These are phyloP conservation scores for Aspergillus bertholletiae DNA, from an alignment of 495 filamentous ascomycete genomes.

Conservation along the genomic window DNA sequence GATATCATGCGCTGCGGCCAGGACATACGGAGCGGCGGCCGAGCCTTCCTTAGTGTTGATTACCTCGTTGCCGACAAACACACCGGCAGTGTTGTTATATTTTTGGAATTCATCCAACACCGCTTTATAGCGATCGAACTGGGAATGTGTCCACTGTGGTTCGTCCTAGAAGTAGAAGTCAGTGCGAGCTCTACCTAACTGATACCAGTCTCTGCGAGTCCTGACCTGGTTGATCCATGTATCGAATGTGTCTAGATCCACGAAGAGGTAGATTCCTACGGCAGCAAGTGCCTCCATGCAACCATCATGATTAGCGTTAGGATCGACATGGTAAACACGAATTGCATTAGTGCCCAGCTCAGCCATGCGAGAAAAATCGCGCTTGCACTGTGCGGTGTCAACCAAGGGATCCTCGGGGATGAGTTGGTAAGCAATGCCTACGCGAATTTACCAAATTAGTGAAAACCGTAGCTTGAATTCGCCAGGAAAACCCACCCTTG, in stretches of 20 bases:
- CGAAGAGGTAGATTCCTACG: conserved; percentile 74
- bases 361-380: conserved; percentile 75
- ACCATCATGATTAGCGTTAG: conserved; percentile 63
- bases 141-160: conserved; percentile 66
- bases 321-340: conserved; percentile 85
- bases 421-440: conserved; percentile 71
- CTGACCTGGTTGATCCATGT: conserved; percentile 73
- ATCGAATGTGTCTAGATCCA: conserved; percentile 81
- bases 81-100: conserved; percentile 76
- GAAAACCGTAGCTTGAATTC: neutral
- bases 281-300: conserved; percentile 68
- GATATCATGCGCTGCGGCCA: conserved; percentile 75
- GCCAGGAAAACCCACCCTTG: conserved; percentile 53
- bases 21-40: conserved; percentile 72
- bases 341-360: conserved; percentile 79
- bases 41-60: conserved; percentile 55
- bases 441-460: conserved; percentile 7
- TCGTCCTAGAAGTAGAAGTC: conserved; percentile 16
- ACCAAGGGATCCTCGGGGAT: conserved; percentile 69
- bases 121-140: conserved; percentile 60
- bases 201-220: neutral
- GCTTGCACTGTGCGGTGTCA: conserved; percentile 70
- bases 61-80: conserved; percentile 88
- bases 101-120: conserved; percentile 77
- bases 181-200: neutral